Evolutionary conservation across 2,329 filamentous ascomycete species (phyloP).

Genomic region (Stagonosporopsis vannaccii): DNA sequence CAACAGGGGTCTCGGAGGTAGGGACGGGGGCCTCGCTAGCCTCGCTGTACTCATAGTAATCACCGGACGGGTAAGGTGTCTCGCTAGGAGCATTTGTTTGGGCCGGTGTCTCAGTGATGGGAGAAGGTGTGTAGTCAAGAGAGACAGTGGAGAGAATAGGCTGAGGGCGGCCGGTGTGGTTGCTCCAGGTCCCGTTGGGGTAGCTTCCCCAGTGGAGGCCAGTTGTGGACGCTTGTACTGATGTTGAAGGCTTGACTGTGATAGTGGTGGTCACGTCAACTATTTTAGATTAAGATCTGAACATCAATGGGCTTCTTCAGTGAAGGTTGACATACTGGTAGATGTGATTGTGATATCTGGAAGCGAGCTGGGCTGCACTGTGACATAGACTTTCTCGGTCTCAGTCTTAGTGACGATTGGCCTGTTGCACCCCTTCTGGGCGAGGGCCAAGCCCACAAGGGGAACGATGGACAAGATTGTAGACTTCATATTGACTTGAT

Average conservation of each 20-base stretch:
- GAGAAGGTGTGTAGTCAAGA: constrained; percentile 14
- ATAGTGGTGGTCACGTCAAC: constrained; percentile 24
- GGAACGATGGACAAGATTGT: constrained; percentile 36
- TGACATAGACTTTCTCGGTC: constrained; percentile 35
- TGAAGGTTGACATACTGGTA: constrained; percentile 3
- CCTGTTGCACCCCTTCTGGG: constrained; percentile 32
- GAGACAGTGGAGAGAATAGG: constrained; percentile 1
- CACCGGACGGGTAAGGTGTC: neutral
- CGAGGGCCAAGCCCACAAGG: constrained; percentile 35
- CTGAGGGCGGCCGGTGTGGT: constrained; percentile 6
- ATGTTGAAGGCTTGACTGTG: constrained; percentile 19
- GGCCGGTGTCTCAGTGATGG: constrained; percentile 12
- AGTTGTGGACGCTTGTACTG: constrained; percentile 8
- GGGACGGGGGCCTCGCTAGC: constrained; percentile 17
- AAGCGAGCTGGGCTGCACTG: constrained; percentile 22
- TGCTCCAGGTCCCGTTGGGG: constrained; percentile 25
- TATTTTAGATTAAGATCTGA: too few relatives aligned
- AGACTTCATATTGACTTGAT: constrained; percentile 33
- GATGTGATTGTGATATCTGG: constrained; percentile 26
- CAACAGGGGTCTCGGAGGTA: constrained; percentile 14
- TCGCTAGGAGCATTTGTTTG: constrained; percentile 6
- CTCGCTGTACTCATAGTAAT: neutral
- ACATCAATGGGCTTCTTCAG: too few relatives aligned
- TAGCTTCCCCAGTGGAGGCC: constrained; percentile 20
- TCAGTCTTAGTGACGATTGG: constrained; percentile 28